Base-by-base conservation (phyloP, 306 rosid species). In the Arachis hypogaea region DNA sequence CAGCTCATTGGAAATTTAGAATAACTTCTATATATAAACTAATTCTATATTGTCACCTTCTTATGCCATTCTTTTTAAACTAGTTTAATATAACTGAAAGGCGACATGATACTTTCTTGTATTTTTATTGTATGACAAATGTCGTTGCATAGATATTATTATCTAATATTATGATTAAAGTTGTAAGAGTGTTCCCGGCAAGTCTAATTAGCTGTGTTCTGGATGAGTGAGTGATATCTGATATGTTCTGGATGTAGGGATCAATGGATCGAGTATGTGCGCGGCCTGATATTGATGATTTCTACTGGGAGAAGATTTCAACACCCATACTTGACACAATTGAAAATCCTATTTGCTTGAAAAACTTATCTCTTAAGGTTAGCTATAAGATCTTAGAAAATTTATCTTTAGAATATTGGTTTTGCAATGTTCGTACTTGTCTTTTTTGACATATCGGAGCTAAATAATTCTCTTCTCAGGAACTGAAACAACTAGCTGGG, bases 241-340 rank as follows among this genome's bases (percentile, higher is more conserved):
- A 71, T 55, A 66, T 51, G 60, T 76, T 72, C 41, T 74, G 61
- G 77, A 80, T 85, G 85, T 86, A 93, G 98, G 79, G 78, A 57
- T 75, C 77, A 58, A 77, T 72, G 45, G 65, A 68, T 69, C 84
- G 74, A 62, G 72, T 89, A 59, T 63, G 77, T 80, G 90, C 88
- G 60, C 62, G 68, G 11, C 85, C 93, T 18, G 87, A 88, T 56
- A 60, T 59, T 80, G 92, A 85, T 76, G 90, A 82, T 71, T 85
- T 76, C 75, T 78, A 81, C 78, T 78, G 91, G 82, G 98, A 93
- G 66, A 81, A 86, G 81, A 66, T 42, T 59, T 81, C 92, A 6
- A 91, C 98, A 30, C 97, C 97, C 60, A 71, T 93, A 52, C 97
- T 93, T 81, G 98, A 93, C 83, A 80, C 78, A 38, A 71, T 93